These are phyloP conservation scores for Trametopsis cervina DNA, from an alignment of 768 basidiomycete species.

Conservation along the genomic window DNA sequence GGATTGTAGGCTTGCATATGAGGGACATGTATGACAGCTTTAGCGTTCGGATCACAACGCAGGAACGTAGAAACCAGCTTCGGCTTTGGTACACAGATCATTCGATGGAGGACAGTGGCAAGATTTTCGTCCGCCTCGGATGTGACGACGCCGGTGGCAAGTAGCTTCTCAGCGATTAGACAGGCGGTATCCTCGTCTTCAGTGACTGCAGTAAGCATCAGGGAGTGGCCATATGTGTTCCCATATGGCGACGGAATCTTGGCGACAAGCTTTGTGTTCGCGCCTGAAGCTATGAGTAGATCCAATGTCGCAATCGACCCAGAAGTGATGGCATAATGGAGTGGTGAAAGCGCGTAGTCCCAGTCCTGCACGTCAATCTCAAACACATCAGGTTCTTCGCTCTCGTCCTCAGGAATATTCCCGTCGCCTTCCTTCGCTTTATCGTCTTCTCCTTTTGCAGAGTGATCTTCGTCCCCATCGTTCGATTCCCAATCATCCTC, in stretches of 20 bases:
- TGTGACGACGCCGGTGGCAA: slow-evolving; percentile 23
- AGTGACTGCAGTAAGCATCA: slow-evolving; percentile 22
- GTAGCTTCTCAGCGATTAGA: slow-evolving; percentile 22
- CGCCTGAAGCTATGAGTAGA: slow-evolving; percentile 38
- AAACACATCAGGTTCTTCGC: slow-evolving; percentile 47
- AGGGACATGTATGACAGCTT: slow-evolving; percentile 23
- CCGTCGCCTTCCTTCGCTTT: slow-evolving; percentile 23
- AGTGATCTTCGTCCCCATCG: slow-evolving; percentile 32
- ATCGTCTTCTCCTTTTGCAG: slow-evolving; percentile 20
- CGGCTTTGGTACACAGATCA: slow-evolving; percentile 19
- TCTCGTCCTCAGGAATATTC: slow-evolving; percentile 42
- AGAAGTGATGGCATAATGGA: slow-evolving; percentile 44
- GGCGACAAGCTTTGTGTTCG: slow-evolving; percentile 26
- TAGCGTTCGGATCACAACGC: slow-evolving; percentile 24
- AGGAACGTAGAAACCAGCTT: slow-evolving; percentile 23
- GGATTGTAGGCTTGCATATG: slow-evolving; percentile 2
- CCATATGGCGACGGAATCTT: background rate
- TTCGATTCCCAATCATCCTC: slow-evolving; percentile 19
- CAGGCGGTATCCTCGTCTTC: slow-evolving; percentile 17
- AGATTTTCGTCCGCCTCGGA: slow-evolving; percentile 23
- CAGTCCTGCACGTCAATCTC: slow-evolving; percentile 48
- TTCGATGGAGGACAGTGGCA: slow-evolving; percentile 25
- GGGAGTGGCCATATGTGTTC: slow-evolving; percentile 17
- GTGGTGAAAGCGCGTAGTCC: slow-evolving; percentile 49
- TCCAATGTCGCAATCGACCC: slow-evolving; percentile 40